Percentiles rank a stretch among this genome's conserved stretches.
Evolutionary conservation across 768 basidiomycete genomes (phyloP).

Genomic region (Lyophyllum atratum): DNA sequence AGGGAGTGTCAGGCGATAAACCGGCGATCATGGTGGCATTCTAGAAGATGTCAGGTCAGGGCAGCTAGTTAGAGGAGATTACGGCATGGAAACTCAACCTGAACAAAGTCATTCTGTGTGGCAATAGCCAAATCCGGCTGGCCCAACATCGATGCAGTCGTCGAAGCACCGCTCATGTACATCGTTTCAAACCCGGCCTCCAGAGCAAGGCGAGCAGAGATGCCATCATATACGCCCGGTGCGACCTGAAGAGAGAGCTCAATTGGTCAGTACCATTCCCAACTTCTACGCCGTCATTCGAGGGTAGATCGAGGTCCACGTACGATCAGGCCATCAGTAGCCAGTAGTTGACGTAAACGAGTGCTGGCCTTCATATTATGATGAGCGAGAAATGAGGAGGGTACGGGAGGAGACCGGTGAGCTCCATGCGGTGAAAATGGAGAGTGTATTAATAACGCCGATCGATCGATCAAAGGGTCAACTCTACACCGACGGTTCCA

Average conservation of each 20-base stretch:
- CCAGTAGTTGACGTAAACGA: conserved; percentile 11
- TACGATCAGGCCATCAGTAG: conserved; percentile 7
- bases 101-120: conserved; percentile 55
- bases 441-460: background rate
- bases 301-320: background rate
- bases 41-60: conserved; percentile 2
- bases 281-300: background rate
- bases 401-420: background rate
- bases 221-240: conserved; percentile 49
- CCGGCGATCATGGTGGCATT: conserved; percentile 52
- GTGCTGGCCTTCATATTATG: conserved; percentile 12
- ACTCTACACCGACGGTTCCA: background rate
- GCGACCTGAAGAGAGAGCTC: conserved; percentile 8
- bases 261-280: background rate
- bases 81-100: conserved; percentile 25
- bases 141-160: conserved; percentile 56
- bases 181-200: conserved; percentile 52
- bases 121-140: conserved; percentile 58
- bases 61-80: background rate
- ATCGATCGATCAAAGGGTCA: background rate
- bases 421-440: background rate
- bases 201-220: conserved; percentile 52
- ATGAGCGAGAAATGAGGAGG: background rate
- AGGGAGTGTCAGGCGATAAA: conserved; percentile 44
- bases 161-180: conserved; percentile 54